These are phyloP conservation scores for Lepidium sativum DNA, from an alignment of 345 rosid species.

Conservation along the genomic window DNA sequence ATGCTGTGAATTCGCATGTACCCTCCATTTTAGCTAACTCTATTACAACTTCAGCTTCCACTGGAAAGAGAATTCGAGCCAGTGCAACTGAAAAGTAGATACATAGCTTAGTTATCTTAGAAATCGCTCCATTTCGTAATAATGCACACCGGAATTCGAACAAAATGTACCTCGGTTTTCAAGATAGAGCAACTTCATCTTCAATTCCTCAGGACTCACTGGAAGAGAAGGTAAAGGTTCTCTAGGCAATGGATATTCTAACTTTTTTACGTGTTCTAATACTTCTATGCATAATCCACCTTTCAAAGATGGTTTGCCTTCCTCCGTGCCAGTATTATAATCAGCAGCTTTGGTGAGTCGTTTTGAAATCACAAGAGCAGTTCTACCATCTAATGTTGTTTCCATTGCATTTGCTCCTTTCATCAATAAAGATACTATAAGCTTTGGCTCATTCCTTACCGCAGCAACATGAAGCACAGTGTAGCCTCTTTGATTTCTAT, in stretches of 20 bases:
- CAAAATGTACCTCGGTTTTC: conserved; percentile 65
- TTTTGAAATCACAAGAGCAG: conserved; percentile 62
- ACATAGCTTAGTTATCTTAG: background rate
- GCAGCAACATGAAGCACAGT: conserved; percentile 80
- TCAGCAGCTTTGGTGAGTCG: conserved; percentile 53
- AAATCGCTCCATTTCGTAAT: background rate
- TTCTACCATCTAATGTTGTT: conserved; percentile 64
- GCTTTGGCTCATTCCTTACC: conserved; percentile 68
- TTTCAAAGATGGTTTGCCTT: conserved; percentile 49
- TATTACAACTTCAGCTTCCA: conserved; percentile 64
- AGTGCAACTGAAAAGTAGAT: conserved; percentile 51
- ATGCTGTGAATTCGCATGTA: conserved; percentile 54
- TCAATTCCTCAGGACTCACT: conserved; percentile 62
- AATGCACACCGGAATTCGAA: background rate
- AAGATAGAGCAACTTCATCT: conserved; percentile 58
- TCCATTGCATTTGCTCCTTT: conserved; percentile 70
- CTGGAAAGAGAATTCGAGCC: conserved; percentile 72
- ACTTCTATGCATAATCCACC: conserved; percentile 74
- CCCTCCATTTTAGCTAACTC: conserved; percentile 56
- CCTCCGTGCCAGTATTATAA: conserved; percentile 39
- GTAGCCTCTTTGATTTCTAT: conserved; percentile 53
- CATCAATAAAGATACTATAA: conserved; percentile 58
- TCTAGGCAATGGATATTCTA: conserved; percentile 43
- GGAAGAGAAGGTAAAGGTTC: conserved; percentile 62
- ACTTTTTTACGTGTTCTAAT: conserved; percentile 60